Conservation (phyloP, 805 yeast genomes). For the Lachancea meyersii region DNA sequence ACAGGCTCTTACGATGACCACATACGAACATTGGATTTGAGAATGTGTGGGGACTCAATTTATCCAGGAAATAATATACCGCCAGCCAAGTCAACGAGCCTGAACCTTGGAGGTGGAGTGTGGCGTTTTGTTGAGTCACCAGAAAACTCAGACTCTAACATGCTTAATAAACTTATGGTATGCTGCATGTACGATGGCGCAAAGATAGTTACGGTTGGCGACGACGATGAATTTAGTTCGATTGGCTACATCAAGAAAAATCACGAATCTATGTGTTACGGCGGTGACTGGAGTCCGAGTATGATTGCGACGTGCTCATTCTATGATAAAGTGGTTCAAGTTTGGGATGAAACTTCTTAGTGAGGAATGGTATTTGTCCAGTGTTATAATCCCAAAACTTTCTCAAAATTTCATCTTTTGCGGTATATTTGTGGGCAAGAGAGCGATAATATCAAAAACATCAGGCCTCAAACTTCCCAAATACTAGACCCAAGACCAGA, state of each 20-base stretch:
- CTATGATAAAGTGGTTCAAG: constrained; percentile 76
- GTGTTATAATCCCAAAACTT: too few relatives aligned
- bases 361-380: background rate
- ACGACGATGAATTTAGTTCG: constrained; percentile 30
- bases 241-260: constrained; percentile 45
- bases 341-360: constrained; percentile 43
- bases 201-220: constrained; percentile 45
- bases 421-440: too few relatives aligned
- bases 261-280: constrained; percentile 92
- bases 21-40: constrained; percentile 60
- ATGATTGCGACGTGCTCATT: constrained; percentile 82
- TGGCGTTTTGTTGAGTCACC: constrained; percentile 80
- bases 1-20: constrained; percentile 92
- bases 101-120: constrained; percentile 84
- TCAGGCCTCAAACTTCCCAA: background rate
- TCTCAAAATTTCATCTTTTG: too few relatives aligned
- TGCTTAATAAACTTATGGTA: constrained; percentile 49
- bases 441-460: too few relatives aligned
- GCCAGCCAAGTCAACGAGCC: constrained; percentile 33
- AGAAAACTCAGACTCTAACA: background rate
- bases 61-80: constrained; percentile 50
- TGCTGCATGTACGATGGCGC: constrained; percentile 98
- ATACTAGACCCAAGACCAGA: too few relatives aligned
- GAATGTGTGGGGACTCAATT: constrained; percentile 44
- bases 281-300: constrained; percentile 75